A percentile compares a stretch with the other conserved stretches of the same genome.
Conservation (phyloP, 805 yeast species). For the Yamadazyma tumulicola region DNA sequence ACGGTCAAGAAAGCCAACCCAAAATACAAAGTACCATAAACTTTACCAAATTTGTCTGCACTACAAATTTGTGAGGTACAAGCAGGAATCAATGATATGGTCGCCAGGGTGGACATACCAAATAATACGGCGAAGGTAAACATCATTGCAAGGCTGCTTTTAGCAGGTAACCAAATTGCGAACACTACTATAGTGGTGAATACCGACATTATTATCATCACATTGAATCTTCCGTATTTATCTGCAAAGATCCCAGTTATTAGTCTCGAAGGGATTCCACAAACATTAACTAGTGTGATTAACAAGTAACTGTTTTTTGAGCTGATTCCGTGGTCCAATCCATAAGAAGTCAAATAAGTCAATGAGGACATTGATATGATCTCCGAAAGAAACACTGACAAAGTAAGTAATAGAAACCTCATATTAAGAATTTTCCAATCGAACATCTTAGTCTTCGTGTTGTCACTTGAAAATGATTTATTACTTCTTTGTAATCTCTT, state of each 20-base stretch:
- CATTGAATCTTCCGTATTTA: conserved; percentile 25
- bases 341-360: conserved; percentile 27
- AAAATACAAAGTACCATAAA: conserved; percentile 49
- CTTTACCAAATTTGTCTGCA: conserved; percentile 51
- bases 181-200: conserved; percentile 20
- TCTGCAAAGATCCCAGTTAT: conserved; percentile 26
- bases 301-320: conserved; percentile 20
- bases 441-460: not conserved
- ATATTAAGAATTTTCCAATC: conserved; percentile 9
- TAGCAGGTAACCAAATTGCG: conserved; percentile 32
- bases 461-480: too few species aligned
- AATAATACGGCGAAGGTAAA: conserved; percentile 45
- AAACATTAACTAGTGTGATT: conserved; percentile 24
- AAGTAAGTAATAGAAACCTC: conserved; percentile 19
- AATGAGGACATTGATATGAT: conserved; percentile 45
- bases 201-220: conserved; percentile 20
- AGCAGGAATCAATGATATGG: conserved; percentile 55
- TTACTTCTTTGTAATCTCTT: not conserved
- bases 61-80: conserved; percentile 58
- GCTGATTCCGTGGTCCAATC: conserved; percentile 19
- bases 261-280: conserved; percentile 26
- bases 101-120: conserved; percentile 57
- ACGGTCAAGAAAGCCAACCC: conserved; percentile 32
- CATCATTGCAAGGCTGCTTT: conserved; percentile 29
- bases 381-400: conserved; percentile 35